Conservation (phyloP, 768 basidiomycete species). For the Lyophyllum shimeji region DNA sequence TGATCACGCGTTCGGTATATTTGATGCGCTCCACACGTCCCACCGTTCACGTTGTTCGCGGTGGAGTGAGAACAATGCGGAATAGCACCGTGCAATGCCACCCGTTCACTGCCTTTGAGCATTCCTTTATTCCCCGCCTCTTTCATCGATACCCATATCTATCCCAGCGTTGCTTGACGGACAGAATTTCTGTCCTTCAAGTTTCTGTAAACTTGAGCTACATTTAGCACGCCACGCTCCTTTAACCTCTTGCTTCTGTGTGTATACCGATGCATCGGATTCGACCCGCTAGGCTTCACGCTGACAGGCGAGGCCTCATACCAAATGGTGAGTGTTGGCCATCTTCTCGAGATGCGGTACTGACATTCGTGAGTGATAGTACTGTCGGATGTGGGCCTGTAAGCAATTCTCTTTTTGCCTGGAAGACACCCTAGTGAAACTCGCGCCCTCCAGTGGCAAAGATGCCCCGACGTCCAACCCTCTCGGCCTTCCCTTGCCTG, state of each 20-base stretch:
- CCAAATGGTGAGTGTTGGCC: constrained; percentile 6
- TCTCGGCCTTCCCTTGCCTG: neutral
- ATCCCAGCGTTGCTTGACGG: neutral
- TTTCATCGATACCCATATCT: neutral
- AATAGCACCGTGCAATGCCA: neutral
- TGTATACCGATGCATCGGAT: constrained; percentile 8
- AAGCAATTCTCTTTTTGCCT: neutral
- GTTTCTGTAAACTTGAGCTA: neutral
- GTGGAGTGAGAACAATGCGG: constrained; percentile 16
- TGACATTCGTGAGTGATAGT: neutral
- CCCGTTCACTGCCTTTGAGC: neutral
- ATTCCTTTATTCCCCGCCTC: neutral
- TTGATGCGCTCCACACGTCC: neutral
- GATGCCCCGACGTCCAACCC: neutral
- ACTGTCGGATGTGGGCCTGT: neutral
- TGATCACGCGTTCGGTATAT: neutral
- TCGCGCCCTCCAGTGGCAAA: neutral
- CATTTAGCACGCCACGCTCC: constrained; percentile 3
- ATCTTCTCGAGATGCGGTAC: neutral
- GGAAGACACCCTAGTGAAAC: neutral
- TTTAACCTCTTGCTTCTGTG: neutral
- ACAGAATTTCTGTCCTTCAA: neutral
- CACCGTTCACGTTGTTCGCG: constrained; percentile 4
- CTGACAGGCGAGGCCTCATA: constrained; percentile 3
- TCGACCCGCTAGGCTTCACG: constrained; percentile 7